phyloP scores from a whole-genome alignment of 768 basidiomycete genomes.

The Exidia glandulosa region DNA sequence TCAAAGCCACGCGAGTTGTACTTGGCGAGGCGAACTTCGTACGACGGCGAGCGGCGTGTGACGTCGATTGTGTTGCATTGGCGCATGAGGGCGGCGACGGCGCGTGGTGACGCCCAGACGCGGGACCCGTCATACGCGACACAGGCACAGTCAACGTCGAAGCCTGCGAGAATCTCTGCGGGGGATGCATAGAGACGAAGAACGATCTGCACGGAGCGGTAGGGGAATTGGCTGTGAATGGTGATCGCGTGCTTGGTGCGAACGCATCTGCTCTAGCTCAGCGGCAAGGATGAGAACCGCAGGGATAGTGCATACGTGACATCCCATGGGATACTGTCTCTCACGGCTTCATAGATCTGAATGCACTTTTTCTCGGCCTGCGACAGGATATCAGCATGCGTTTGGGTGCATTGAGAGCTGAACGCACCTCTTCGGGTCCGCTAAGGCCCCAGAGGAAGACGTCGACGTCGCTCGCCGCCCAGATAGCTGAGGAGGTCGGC shows the following conservation, averaged over 20 bases:
- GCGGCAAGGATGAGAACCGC: background rate
- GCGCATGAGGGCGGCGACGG: constrained; percentile 53
- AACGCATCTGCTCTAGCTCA: constrained; percentile 26
- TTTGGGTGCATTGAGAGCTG: constrained; percentile 3
- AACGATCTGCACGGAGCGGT: constrained; percentile 55
- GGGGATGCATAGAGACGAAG: constrained; percentile 53
- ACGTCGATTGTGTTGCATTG: constrained; percentile 54
- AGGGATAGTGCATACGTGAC: constrained; percentile 24
- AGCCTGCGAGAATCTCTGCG: constrained; percentile 55
- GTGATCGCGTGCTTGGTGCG: constrained; percentile 56
- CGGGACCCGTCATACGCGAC: constrained; percentile 42
- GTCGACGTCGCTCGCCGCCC: constrained; percentile 53
- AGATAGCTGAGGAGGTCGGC: constrained; percentile 18
- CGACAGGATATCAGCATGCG: background rate
- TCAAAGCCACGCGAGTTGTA: constrained; percentile 46
- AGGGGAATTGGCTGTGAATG: constrained; percentile 59
- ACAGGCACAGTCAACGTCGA: constrained; percentile 57
- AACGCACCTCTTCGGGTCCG: constrained; percentile 36
- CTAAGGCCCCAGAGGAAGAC: constrained; percentile 52
- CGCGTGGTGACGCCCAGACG: constrained; percentile 51
- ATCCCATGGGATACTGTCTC: constrained; percentile 58
- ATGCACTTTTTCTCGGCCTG: constrained; percentile 51
- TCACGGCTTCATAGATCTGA: constrained; percentile 49
- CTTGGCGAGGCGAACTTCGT: constrained; percentile 51
- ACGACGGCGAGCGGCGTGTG: constrained; percentile 49